Evolutionary conservation across 768 basidiomycete genomes (phyloP), one percentile per base, ranked within the genome.

Genomic region (Russula abietina): DNA sequence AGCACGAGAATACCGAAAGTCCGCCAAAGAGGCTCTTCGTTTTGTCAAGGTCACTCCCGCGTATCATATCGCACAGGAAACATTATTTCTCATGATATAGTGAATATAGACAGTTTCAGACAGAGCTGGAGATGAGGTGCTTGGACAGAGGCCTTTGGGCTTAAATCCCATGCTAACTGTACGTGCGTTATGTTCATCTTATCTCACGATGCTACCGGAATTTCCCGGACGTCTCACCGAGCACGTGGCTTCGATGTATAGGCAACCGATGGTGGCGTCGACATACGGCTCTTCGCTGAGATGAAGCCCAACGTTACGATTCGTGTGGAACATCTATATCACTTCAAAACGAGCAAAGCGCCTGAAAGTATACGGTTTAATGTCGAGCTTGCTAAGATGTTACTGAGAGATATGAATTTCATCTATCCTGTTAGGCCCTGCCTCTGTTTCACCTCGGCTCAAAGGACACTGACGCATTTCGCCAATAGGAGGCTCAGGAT

Each of bases 381-480:
- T 24, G 32, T 33, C 6, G 14, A 43, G 33, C 50, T 2, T 10
- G 50, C 61, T 58, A 38, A 53, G 52, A 57, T 14, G 4, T 11
- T 62, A 8, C 41, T 62, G 32, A 62, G n/a, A 45, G 33, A 58
- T 22, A 45, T 62, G 41, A 62, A 41, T 22, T 62, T 62, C 52
- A 49, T 58, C 1, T 58, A 62, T 41, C 55, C 54, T 39, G 61
- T 62, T 22, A 19, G 55, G 43, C 49, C 1, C 30, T 24, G 8
- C 19, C 36, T 1, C 32, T 17, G 24, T 36, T 0, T 17, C 5
- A 17, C 19, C 2, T 48, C 24, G 17, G 4, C 5, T 11, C 22
- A 24, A 3, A 5, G 11, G 26, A 39, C 24, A 19, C 48, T 55
- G 36, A 51, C n/a, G 7, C 1, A 19, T 22, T 46, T 11, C 4